Percentiles rank a stretch among this genome's conserved stretches.
phyloP scores from a whole-genome alignment of 2,329 filamentous ascomycete genomes.

The Arthrobotrys iridis region DNA sequence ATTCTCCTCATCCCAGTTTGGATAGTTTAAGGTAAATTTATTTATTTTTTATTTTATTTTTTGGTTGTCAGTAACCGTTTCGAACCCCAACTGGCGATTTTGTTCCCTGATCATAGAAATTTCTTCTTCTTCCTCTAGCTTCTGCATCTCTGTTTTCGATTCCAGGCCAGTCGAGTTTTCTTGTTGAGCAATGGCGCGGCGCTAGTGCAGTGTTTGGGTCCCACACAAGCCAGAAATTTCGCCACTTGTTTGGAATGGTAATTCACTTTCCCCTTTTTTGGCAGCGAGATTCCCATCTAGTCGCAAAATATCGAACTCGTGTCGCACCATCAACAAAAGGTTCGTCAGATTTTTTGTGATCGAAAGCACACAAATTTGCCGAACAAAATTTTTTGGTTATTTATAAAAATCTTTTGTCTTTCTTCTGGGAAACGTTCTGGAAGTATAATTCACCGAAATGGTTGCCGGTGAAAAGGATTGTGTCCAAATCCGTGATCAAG shows the following conservation, averaged over 20 bases:
- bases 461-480: too few species aligned
- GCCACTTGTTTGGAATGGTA: slow-evolving; percentile 51
- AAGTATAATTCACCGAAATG: too few species aligned
- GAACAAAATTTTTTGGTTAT: too few species aligned
- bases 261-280: slow-evolving; percentile 54
- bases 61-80: background rate
- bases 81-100: too few species aligned
- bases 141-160: slow-evolving; percentile 19
- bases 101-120: background rate
- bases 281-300: slow-evolving; percentile 44
- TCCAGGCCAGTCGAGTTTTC: slow-evolving; percentile 13
- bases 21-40: too few species aligned
- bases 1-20: background rate
- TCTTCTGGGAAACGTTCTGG: too few species aligned
- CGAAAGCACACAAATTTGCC: too few species aligned
- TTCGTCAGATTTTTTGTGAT: too few species aligned
- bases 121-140: slow-evolving; percentile 9
- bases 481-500: background rate
- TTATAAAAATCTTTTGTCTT: too few species aligned
- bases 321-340: slow-evolving; percentile 6
- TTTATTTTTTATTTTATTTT: slow-evolving; percentile 11
- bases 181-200: slow-evolving; percentile 32
- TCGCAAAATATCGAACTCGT: slow-evolving; percentile 35
- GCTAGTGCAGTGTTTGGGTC: slow-evolving; percentile 20
- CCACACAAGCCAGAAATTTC: slow-evolving; percentile 46